Evolutionary conservation across 2,329 filamentous ascomycete genomes (phyloP), one percentile per base, ranked within the genome.

Genomic region (Penicillium sp.): DNA sequence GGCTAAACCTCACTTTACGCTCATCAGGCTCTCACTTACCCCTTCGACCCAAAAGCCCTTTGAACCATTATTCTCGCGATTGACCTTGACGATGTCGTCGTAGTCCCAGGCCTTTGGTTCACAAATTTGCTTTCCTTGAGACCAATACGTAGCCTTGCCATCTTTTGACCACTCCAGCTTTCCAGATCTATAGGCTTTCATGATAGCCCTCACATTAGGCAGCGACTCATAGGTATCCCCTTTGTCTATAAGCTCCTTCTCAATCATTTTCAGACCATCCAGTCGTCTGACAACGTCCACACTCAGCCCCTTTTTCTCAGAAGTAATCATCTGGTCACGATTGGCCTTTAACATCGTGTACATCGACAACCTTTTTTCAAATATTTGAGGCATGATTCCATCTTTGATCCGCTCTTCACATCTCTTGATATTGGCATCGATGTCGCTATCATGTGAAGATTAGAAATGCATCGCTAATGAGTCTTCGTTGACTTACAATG

Each of bases 1-100:
- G 6, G 18, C 18, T 33, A 13, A 32, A 32, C 12, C 5, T 2
- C 5, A 13, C 13, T 18, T 33, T 9, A 7, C 18, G n/a, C 6
- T 33, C 7, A 15, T 32, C 8, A 18, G 4, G 4, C 3, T 33
- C 40, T 6, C 32, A 28, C 46, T 37, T 31, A 44, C 46, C 18
- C 46, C 46, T 48, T 48, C 46, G 1, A 48, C 46, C 46, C 46
- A 48, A 10, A 48, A 48, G 9, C 40, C 24, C 5, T 31, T 40
- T 8, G 43, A 13, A n/a, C 40, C 40, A 13, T 44, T 7, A n/a
- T 40, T 10, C 24, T 31, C 33, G 18, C 24, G 25, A 35, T 29
- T 44, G 18, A 32, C 31, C 10, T 38, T 7, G 6, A 35, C 20
- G 18, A 48, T 44, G 8, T 44, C 40, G 15, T 39, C 1, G 18